A percentile compares a stretch with the other conserved stretches of the same genome.
Conservation (phyloP, 768 basidiomycete genomes). For the Panus rudis region DNA sequence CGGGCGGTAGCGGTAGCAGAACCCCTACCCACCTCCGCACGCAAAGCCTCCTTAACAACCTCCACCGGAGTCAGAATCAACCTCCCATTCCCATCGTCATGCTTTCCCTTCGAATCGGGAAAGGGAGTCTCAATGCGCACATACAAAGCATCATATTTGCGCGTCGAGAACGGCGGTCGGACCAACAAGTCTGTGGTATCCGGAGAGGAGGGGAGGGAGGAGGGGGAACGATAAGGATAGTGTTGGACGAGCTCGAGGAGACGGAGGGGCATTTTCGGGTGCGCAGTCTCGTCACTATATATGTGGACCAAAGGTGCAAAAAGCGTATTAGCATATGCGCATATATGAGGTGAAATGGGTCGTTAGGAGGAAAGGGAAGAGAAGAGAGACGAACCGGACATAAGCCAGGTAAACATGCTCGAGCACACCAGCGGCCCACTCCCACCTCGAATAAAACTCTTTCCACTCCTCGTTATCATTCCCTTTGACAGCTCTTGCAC, state of each 20-base stretch:
- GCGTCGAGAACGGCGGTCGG: slow-evolving; percentile 63
- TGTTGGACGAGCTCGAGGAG: slow-evolving; percentile 61
- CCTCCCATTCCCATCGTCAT: too few species aligned
- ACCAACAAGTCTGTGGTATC: slow-evolving; percentile 42
- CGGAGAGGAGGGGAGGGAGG: too few species aligned
- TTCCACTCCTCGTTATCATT: slow-evolving; percentile 46
- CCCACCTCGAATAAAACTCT: slow-evolving; percentile 69
- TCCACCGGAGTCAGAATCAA: too few species aligned
- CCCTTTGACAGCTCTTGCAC: slow-evolving; percentile 36
- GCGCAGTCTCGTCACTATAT: slow-evolving; percentile 54
- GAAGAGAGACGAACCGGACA: slow-evolving; percentile 48
- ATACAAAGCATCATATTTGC: slow-evolving; percentile 53
- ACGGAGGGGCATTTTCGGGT: slow-evolving; percentile 56
- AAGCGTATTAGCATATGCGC: too few species aligned
- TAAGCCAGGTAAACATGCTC: slow-evolving; percentile 73
- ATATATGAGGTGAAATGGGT: too few species aligned
- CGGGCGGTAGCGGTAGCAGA: too few species aligned
- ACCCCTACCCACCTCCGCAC: too few species aligned
- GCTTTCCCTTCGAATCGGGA: too few species aligned
- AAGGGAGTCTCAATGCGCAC: slow-evolving; percentile 59
- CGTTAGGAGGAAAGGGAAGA: not conserved
- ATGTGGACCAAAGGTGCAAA: too few species aligned
- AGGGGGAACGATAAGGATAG: slow-evolving; percentile 52
- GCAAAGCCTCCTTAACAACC: too few species aligned
- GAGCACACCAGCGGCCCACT: slow-evolving; percentile 59